These are phyloP conservation scores for Arthrobotrys sinensis DNA, from an alignment of 2,329 filamentous ascomycete genomes.

Conservation along the genomic window DNA sequence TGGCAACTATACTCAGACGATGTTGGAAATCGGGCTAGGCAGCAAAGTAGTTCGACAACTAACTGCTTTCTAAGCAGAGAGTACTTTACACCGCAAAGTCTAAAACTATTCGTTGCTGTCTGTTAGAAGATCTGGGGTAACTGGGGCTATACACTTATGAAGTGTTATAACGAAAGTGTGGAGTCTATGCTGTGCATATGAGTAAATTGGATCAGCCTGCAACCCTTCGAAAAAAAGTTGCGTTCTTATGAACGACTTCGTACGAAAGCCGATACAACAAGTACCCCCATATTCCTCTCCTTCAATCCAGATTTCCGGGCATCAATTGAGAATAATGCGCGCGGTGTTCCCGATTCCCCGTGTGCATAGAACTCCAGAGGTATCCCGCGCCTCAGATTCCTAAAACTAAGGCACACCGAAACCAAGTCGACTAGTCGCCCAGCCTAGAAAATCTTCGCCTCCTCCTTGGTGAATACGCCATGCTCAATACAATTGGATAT, in stretches of 20 bases:
- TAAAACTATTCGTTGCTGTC: too few relatives aligned
- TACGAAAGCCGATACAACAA: not conserved
- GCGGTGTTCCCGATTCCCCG: not conserved
- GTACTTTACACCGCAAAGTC: too few relatives aligned
- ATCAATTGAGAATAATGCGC: not conserved
- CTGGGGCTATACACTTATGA: too few relatives aligned
- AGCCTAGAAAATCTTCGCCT: not conserved
- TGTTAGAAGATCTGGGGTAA: too few relatives aligned
- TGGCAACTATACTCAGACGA: not conserved
- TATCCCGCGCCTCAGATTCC: not conserved
- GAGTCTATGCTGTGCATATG: too few relatives aligned
- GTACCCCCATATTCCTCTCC: not conserved
- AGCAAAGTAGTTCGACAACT: not conserved
- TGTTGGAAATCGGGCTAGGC: slow-evolving; percentile 15
- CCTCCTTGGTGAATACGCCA: not conserved
- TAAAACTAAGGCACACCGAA: not conserved
- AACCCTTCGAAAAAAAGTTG: not conserved
- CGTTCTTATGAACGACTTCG: not conserved
- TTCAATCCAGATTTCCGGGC: not conserved
- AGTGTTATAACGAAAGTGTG: too few relatives aligned
- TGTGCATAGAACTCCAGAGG: not conserved
- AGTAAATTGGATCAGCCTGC: not conserved
- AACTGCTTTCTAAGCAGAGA: not conserved
- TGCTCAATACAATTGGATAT: not conserved
- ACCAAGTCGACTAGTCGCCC: not conserved